phyloP scores from a whole-genome alignment of 768 basidiomycete genomes.

The Podaxis rugospora region DNA sequence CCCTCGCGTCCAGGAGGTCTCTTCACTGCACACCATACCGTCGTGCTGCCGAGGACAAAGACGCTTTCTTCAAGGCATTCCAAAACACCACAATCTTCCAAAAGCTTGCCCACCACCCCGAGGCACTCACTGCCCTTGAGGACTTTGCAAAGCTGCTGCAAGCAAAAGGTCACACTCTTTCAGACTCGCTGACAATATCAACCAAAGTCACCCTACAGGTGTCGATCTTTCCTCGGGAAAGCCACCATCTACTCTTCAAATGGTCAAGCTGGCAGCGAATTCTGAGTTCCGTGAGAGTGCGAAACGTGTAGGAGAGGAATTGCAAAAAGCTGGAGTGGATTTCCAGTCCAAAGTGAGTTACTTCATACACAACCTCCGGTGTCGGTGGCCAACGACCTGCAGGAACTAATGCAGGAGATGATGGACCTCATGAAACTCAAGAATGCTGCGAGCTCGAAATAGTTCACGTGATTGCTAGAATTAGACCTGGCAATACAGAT shows the following conservation, averaged over 20 bases:
- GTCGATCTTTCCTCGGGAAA: conserved; percentile 40
- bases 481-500: neutral
- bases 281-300: conserved; percentile 48
- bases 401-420: conserved; percentile 48
- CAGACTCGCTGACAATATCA: neutral
- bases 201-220: conserved; percentile 28
- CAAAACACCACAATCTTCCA: conserved; percentile 40
- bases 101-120: conserved; percentile 46
- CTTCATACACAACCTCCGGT: neutral
- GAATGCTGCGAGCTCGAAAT: neutral
- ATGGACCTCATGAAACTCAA: conserved; percentile 10
- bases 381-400: neutral
- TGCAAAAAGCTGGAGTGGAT: conserved; percentile 60
- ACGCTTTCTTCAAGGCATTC: conserved; percentile 18
- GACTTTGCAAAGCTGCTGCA: conserved; percentile 41
- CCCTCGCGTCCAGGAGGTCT: conserved; percentile 8
- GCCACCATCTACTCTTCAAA: conserved; percentile 44
- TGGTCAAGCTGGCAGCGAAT: conserved; percentile 51
- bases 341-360: conserved; percentile 45
- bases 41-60: conserved; percentile 9
- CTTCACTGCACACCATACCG: conserved; percentile 9
- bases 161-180: conserved; percentile 35
- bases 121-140: conserved; percentile 44
- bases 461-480: conserved; percentile 3
- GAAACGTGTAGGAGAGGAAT: conserved; percentile 40